Evolutionary conservation across 805 yeast species (phyloP), one percentile per base, ranked within the genome.

Genomic region (Candida anglica): DNA sequence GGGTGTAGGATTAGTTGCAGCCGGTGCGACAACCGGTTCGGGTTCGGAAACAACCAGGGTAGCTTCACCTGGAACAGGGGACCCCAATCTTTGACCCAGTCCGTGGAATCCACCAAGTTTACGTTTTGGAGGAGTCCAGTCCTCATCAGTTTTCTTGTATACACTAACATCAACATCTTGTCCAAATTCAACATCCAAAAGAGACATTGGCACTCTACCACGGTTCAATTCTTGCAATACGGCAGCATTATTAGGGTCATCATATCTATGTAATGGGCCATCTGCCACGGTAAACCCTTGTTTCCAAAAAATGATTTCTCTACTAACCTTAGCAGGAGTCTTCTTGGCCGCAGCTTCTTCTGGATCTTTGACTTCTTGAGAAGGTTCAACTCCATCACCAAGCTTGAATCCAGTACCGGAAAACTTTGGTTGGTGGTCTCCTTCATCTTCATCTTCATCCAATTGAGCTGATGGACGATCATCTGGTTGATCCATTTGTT

Each of bases 271-370:
- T 36, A 93, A 70, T 16, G 77, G 76, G 2, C 98, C 98, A 31
- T 89, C 96, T 20, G 93, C 98, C 17, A 93, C 88, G 42, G 87
- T 86, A 61, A 93, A 93, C 2, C 98, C 98, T 50, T 93, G 91
- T 46, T 79, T 82, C 98, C 98, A 93, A 56, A 93, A 91, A 0
- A 95, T 86, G 41, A 93, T 82, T 27, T 84, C 84, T 51, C 98
- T 74, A 13, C 73, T 71, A 4, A 82, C 96, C 38, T 77, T 79
- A 25, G 42, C 37, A 5, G 67, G 67, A 29, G 46, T 47, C 28
- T 44, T 43, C 4, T 52, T 48, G 15, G 28, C 17, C 13, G 26
- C 27, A 15, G 34, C 16, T 5, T 50, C 42, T 13, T 36, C 39
- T 2, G 69, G 56, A 40, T 69, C 71, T 7, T 50, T 56, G 15